Evolutionary conservation across 371 early-diverging fungal genomes (phyloP), one percentile per base, ranked within the genome.

Genomic region (Funneliformis caledonium): DNA sequence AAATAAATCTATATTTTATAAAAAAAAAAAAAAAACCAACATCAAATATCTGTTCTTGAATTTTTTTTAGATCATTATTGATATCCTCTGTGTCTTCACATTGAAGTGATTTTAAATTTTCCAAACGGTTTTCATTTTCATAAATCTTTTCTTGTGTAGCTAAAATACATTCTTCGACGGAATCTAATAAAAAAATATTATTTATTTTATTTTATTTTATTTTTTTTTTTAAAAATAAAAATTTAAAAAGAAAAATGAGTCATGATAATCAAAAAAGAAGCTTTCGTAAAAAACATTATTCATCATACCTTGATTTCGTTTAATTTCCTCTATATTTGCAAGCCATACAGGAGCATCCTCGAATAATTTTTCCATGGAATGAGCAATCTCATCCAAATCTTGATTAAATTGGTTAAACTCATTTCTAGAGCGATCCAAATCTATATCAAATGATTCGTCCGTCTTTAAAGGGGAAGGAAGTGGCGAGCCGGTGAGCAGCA

Each of bases 11-110:
- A 19, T 43, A 42, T 19, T 16, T 42, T 68, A 4, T 68, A 68
- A 19, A 8, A 26, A 43, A 16, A 14, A 43, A 43, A 37, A 69
- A 14, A 26, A 50, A 50, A 26, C 50, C 52, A 26, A 79, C 80
- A 37, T 79, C 80, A 59, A 59, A 50, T n/a, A 79, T 67, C 59
- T 79, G 80, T 50, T 79, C 70, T 43, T 70, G 80, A 70, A 79
- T 79, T 26, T 56, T 70, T 60, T 79, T 70, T 31, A 79, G 22
- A 56, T 79, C 80, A 68, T 79, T 79, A 26, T 79, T 79, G 19
- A 79, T 70, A 70, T 79, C 80, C 26, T 79, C 80, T 11, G 69
- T 42, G 4, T 26, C 68, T 79, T 70, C 56, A 43, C 59, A 9
- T 70, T 70, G 79, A 47, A 79, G 33, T 26, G 33, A 67, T 48